Base-by-base conservation (phyloP, 805 yeast genomes). In the Wickerhamomyces chaumierensis region DNA sequence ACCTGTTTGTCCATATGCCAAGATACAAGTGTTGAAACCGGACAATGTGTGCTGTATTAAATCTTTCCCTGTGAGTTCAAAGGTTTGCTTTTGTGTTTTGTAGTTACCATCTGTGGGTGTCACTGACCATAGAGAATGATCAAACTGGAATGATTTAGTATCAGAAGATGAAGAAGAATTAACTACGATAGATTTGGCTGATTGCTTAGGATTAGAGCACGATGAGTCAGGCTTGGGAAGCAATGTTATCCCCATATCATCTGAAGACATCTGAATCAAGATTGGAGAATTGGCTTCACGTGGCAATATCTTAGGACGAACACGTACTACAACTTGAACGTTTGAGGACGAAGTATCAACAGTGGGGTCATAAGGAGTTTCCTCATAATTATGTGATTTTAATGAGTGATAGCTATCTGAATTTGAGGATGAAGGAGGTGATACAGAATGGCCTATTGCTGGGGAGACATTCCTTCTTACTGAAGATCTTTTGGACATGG, bases 1-100 rank as follows among this genome's bases (percentile, higher is more conserved):
- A 2, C 83, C 88, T 0, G 94, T 85, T 55, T 85, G 94, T 5
- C 87, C 88, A 49, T 81, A 80, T 1, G 87, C 86, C 55, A 80
- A 75, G 1, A 81, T 75, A 52, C 85, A 80, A 2, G 82, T 79
- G 45, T 81, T 78, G 54, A 68, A 77, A 0, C 94, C 94, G 45
- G 71, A 72, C 37, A 81, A 54, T 3, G 83, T 66, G 62, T 76
- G 85, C 20, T 70, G 66, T 7, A 83, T 58, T 41, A 79, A 62
- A 33, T 75, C 78, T 11, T 65, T 63, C 1, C 88, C 94, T 15
- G 76, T 63, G 12, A 60, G 55, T 3, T 58, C 51, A 49, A 78
- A 83, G 4, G 81, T 69, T 2, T 54, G 54, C 6, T 49, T 34
- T 51, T 83, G 88, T 31, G 67, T 60, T 1, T 66, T 66, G 50